Percentiles rank a stretch among this genome's conserved stretches.
Evolutionary conservation across 225 moss, liverwort and hornwort genomes (phyloP).

Genomic region (Anthoceros angustus): DNA sequence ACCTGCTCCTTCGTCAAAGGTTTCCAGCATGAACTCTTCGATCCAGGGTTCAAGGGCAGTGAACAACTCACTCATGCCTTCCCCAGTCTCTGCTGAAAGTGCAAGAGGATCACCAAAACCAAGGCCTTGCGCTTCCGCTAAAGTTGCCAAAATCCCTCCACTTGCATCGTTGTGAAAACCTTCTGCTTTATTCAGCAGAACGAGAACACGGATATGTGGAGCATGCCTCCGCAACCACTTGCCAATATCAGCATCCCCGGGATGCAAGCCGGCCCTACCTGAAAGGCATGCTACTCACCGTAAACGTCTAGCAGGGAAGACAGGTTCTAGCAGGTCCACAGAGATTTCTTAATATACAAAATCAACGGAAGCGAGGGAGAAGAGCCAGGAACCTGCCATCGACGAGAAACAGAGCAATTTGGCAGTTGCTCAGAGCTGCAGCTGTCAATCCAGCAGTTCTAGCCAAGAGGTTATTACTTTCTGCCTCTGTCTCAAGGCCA

Average conservation of each 20-base stretch:
- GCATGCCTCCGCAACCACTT: slow-evolving; percentile 89
- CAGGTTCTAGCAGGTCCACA: not conserved
- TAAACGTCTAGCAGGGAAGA: not conserved
- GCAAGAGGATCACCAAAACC: slow-evolving; percentile 87
- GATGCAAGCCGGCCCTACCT: slow-evolving; percentile 74
- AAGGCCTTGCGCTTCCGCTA: slow-evolving; percentile 70
- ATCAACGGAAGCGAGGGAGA: slow-evolving; percentile 1
- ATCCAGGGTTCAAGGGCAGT: slow-evolving; percentile 56
- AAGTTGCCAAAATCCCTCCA: slow-evolving; percentile 61
- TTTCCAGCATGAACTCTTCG: slow-evolving; percentile 49
- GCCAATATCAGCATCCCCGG: slow-evolving; percentile 81
- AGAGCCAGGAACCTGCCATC: slow-evolving; percentile 57
- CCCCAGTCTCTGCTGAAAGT: slow-evolving; percentile 89
- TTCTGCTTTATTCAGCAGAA: slow-evolving; percentile 78
- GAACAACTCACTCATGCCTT: slow-evolving; percentile 74
- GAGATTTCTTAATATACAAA: not conserved
- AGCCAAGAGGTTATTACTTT: slow-evolving; percentile 49
- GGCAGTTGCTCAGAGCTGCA: slow-evolving; percentile 49
- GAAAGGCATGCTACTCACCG: not conserved
- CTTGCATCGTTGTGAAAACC: slow-evolving; percentile 63
- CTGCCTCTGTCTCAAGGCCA: slow-evolving; percentile 59
- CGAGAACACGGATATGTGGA: slow-evolving; percentile 70
- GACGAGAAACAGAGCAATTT: slow-evolving; percentile 86
- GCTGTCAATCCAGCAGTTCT: slow-evolving; percentile 85
- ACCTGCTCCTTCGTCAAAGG: slow-evolving; percentile 41